phyloP scores from a whole-genome alignment of 2,329 filamentous ascomycete genomes.

The Hymenoscyphus scutula region DNA sequence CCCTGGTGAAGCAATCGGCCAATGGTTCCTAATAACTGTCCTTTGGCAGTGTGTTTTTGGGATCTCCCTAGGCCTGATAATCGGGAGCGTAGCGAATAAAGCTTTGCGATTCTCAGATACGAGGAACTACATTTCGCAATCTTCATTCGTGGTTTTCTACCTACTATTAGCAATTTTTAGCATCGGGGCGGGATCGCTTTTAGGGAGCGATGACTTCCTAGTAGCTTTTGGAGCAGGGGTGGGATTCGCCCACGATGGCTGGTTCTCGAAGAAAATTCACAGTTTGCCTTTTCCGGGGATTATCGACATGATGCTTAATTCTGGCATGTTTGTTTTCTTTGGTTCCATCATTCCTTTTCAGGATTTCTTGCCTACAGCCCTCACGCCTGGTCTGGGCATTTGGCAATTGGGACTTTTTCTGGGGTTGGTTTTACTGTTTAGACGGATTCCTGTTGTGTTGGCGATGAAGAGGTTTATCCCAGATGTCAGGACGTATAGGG shows the following conservation, averaged over 20 bases:
- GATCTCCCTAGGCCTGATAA: conserved; percentile 44
- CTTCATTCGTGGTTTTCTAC: conserved; percentile 54
- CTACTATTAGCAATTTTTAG: conserved; percentile 52
- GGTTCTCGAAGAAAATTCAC: conserved; percentile 47
- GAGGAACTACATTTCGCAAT: conserved; percentile 45
- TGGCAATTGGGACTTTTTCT: conserved; percentile 46
- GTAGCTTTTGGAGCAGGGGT: conserved; percentile 55
- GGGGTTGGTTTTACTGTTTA: conserved; percentile 48
- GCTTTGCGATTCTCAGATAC: conserved; percentile 47
- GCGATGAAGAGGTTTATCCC: conserved; percentile 47
- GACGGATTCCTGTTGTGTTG: conserved; percentile 51
- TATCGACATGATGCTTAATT: conserved; percentile 54
- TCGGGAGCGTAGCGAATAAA: conserved; percentile 48
- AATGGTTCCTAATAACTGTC: conserved; percentile 53
- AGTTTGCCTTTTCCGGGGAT: conserved; percentile 47
- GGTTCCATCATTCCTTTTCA: conserved; percentile 53
- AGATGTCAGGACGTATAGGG: conserved; percentile 47
- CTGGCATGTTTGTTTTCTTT: conserved; percentile 54
- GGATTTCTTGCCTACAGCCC: conserved; percentile 39
- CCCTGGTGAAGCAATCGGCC: conserved; percentile 42
- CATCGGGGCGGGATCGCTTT: conserved; percentile 49
- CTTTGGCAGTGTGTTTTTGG: conserved; percentile 55
- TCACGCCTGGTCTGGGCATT: conserved; percentile 42
- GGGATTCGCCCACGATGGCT: conserved; percentile 53
- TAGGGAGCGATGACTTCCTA: conserved; percentile 55